Percentiles rank a stretch among this genome's conserved stretches.
Conservation (phyloP, 2,329 filamentous ascomycete genomes). For the Pseudocercospora macadamiae region DNA sequence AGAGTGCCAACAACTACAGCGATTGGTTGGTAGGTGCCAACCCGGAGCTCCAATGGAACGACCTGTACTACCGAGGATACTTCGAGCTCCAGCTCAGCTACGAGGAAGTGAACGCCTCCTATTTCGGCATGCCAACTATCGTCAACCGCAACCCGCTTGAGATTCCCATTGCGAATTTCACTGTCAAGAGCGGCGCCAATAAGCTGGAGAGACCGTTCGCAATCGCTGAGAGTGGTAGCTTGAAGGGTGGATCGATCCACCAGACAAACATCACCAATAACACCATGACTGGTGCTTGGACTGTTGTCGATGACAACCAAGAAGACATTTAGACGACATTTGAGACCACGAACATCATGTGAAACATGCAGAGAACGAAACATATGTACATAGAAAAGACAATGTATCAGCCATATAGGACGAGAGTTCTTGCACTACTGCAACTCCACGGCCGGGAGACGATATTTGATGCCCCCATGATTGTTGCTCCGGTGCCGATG, state of each 20-base stretch:
- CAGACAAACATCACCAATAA: slow-evolving; percentile 42
- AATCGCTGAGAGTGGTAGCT: slow-evolving; percentile 58
- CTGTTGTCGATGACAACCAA: slow-evolving; percentile 15
- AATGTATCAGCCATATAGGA: not conserved
- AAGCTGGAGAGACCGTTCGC: slow-evolving; percentile 56
- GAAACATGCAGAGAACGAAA: not conserved
- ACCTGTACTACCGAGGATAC: slow-evolving; percentile 74
- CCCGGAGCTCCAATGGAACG: slow-evolving; percentile 71
- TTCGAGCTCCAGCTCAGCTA: slow-evolving; percentile 65
- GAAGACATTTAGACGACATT: slow-evolving; percentile 20
- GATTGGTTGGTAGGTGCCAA: slow-evolving; percentile 55
- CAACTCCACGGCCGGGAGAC: no score
- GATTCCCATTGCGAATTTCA: slow-evolving; percentile 70
- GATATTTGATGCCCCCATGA: no score
- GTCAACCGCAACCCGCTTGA: slow-evolving; percentile 64
- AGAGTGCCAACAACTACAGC: slow-evolving; percentile 53
- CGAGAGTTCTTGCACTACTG: no score
- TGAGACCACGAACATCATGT: not conserved
- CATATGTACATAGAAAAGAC: not conserved
- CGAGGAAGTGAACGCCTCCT: slow-evolving; percentile 63
- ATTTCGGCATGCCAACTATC: slow-evolving; percentile 66
- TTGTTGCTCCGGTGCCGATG: no score
- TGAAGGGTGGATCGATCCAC: slow-evolving; percentile 53
- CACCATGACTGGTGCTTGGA: slow-evolving; percentile 36
- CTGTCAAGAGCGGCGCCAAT: slow-evolving; percentile 65